A percentile compares a stretch with the other conserved stretches of the same genome.
phyloP scores from a whole-genome alignment of 176 grass and related monocot genomes.

The barley (Hordeum vulgare) region DNA sequence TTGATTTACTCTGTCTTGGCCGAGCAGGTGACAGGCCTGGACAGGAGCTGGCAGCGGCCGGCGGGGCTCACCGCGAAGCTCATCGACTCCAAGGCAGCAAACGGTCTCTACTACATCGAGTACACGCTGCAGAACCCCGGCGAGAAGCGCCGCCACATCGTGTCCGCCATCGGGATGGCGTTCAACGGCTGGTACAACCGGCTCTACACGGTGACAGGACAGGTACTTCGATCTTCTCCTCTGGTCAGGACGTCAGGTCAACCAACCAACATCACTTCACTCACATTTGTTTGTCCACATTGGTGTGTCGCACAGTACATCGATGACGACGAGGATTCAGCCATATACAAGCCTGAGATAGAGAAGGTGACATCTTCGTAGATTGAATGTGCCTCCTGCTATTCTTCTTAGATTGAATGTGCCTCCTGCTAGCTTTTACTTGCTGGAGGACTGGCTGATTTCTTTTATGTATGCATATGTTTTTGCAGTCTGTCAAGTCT shows the following conservation, averaged over 20 bases:
- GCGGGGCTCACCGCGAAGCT: constrained; percentile 76
- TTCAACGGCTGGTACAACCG: constrained; percentile 92
- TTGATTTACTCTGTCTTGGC: background rate
- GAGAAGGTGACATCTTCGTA: constrained; percentile 42
- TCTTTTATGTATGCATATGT: background rate
- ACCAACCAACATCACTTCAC: background rate
- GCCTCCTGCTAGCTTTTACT: background rate
- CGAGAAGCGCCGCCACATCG: constrained; percentile 70
- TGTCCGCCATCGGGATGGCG: constrained; percentile 73
- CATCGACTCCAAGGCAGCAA: constrained; percentile 57
- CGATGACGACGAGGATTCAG: constrained; percentile 60
- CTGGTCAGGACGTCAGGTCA: background rate
- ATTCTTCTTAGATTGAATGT: background rate
- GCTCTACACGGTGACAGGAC: constrained; percentile 90
- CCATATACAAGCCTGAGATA: constrained; percentile 55
- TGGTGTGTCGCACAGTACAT: constrained; percentile 44
- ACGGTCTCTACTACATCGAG: constrained; percentile 86
- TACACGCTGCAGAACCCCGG: constrained; percentile 89
- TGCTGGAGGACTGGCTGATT: background rate
- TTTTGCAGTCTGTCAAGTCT: constrained; percentile 55
- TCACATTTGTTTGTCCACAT: constrained; percentile 3
- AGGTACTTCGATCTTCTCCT: constrained; percentile 24
- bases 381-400: background rate
- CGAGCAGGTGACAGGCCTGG: constrained; percentile 67
- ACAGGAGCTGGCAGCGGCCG: constrained; percentile 78